phyloP scores from a whole-genome alignment of 352 stramenopile genomes.

The Phytophthora europaea region DNA sequence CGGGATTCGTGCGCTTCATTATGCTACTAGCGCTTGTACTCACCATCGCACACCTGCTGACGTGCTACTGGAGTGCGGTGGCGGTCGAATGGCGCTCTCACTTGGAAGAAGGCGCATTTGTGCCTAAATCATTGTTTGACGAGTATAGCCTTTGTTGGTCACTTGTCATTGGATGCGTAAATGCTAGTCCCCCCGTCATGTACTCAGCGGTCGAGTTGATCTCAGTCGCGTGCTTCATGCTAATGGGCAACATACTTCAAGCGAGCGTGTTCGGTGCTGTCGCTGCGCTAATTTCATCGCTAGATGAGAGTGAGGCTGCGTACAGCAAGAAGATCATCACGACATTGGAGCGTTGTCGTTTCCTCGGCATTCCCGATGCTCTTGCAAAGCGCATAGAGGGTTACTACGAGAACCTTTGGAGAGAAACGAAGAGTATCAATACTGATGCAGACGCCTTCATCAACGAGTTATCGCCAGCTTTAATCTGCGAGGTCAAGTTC shows the following conservation, averaged over 20 bases:
- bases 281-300: slow-evolving; percentile 68
- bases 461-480: slow-evolving; percentile 72
- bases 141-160: slow-evolving; percentile 68
- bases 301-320: slow-evolving; percentile 68
- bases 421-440: slow-evolving; percentile 71
- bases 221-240: slow-evolving; percentile 71
- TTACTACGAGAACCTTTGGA: slow-evolving; percentile 78
- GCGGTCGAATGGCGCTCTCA: slow-evolving; percentile 57
- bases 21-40: slow-evolving; percentile 61
- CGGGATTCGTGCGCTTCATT: slow-evolving; percentile 62
- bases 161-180: slow-evolving; percentile 68
- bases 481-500: slow-evolving; percentile 85
- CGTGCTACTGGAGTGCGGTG: slow-evolving; percentile 73
- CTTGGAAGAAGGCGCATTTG: slow-evolving; percentile 43
- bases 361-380: slow-evolving; percentile 66
- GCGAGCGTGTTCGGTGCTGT: slow-evolving; percentile 77
- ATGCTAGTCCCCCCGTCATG: slow-evolving; percentile 69
- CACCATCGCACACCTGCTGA: slow-evolving; percentile 56
- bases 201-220: slow-evolving; percentile 58
- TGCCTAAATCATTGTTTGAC: slow-evolving; percentile 33
- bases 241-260: slow-evolving; percentile 73
- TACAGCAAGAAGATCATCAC: slow-evolving; percentile 79
- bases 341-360: slow-evolving; percentile 69
- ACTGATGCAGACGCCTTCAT: slow-evolving; percentile 77
- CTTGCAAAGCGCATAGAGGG: slow-evolving; percentile 61